Percentiles rank a stretch among this genome's conserved stretches.
Evolutionary conservation across 768 basidiomycete species (phyloP).

Genomic region (Serendipita sp.): DNA sequence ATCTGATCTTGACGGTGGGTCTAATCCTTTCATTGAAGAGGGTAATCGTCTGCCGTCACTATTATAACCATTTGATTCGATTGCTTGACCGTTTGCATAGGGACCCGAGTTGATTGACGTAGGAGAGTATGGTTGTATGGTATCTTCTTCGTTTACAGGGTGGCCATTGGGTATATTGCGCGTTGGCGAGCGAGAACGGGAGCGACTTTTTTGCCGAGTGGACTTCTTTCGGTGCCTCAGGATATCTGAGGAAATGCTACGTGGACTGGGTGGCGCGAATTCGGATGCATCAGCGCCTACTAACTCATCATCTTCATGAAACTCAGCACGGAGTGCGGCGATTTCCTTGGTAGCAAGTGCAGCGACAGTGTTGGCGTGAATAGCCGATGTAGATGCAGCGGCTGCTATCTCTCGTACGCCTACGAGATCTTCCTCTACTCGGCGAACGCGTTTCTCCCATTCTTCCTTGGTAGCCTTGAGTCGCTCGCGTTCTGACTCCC

Average conservation of each 20-base stretch:
- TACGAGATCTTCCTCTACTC: constrained; percentile 39
- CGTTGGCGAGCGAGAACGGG: background rate
- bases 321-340: background rate
- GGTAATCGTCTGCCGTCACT: background rate
- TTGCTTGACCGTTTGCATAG: background rate
- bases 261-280: background rate
- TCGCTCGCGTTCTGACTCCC: constrained; percentile 65
- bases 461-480: constrained; percentile 59
- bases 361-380: background rate
- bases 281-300: background rate
- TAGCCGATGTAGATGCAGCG: background rate
- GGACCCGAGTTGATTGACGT: constrained; percentile 1
- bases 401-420: constrained; percentile 8
- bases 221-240: background rate
- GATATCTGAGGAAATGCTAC: background rate
- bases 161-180: background rate
- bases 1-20: background rate
- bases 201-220: background rate
- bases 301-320: background rate
- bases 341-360: background rate
- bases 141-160: background rate
- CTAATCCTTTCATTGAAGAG: background rate
- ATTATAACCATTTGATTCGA: background rate
- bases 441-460: constrained; percentile 50
- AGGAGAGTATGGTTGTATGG: background rate